Evolutionary conservation across 2,329 filamentous ascomycete species (phyloP).

Genomic region (Cercospora citrullina): DNA sequence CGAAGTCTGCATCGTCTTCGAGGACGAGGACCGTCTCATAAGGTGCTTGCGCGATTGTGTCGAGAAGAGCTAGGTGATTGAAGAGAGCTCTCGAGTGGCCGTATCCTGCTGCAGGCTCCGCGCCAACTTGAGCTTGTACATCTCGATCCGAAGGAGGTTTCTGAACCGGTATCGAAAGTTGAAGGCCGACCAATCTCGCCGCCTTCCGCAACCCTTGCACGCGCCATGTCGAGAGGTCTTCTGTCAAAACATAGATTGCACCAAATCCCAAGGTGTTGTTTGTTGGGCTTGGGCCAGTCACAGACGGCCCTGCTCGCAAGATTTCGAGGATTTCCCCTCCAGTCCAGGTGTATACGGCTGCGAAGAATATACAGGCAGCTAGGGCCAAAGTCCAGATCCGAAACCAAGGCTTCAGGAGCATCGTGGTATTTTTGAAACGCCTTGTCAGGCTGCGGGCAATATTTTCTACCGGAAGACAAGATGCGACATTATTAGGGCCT

Average conservation of each 20-base stretch:
- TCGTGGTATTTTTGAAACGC: background rate
- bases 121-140: background rate
- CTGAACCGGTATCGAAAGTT: background rate
- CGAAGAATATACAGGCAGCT: conserved; percentile 1
- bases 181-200: conserved; percentile 9
- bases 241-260: conserved; percentile 19
- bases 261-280: conserved; percentile 23
- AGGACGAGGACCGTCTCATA: conserved; percentile 45
- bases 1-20: conserved; percentile 47
- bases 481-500: background rate
- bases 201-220: conserved; percentile 15
- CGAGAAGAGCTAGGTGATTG: conserved; percentile 16
- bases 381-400: background rate
- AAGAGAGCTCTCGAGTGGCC: conserved; percentile 9
- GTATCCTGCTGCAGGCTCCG: background rate
- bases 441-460: background rate
- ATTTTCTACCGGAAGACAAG: background rate
- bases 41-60: conserved; percentile 40
- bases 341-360: background rate
- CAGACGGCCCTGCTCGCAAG: background rate
- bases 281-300: background rate
- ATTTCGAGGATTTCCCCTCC: background rate
- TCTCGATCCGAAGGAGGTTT: background rate
- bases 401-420: background rate
- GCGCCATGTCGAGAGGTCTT: conserved; percentile 17